phyloP scores from a whole-genome alignment of 139 green algal species.

The Picochlorum sp. region DNA sequence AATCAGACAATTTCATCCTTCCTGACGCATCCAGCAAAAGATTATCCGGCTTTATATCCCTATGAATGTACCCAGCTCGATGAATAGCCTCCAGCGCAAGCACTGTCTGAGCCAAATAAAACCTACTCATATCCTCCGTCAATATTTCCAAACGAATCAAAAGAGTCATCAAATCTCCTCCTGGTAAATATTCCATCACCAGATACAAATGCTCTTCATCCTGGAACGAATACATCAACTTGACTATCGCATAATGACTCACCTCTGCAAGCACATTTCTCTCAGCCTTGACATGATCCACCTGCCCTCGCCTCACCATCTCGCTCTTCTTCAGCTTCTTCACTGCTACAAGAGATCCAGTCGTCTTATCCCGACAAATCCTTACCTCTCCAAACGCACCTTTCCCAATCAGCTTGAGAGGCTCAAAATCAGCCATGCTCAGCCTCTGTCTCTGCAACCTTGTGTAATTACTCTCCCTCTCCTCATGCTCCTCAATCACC shows the following conservation, averaged over 20 bases:
- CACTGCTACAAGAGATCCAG: constrained; percentile 85
- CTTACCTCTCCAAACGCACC: constrained; percentile 95
- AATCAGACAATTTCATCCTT: constrained; percentile 96
- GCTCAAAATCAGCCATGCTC: constrained; percentile 85
- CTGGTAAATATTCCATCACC: constrained; percentile 98
- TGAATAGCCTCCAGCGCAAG: constrained; percentile 86
- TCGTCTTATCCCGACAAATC: constrained; percentile 71
- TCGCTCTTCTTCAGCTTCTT: constrained; percentile 96
- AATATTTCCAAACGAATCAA: constrained; percentile 97
- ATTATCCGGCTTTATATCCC: constrained; percentile 98
- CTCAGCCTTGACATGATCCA: constrained; percentile 93
- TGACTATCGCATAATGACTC: constrained; percentile 70
- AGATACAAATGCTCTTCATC: constrained; percentile 94
- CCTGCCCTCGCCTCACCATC: constrained; percentile 90
- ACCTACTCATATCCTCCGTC: constrained; percentile 49
- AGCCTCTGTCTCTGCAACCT: constrained; percentile 76
- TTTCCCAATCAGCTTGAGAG: constrained; percentile 88
- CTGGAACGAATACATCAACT: constrained; percentile 92
- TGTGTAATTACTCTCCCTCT: constrained; percentile 66
- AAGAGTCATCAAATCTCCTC: constrained; percentile 96
- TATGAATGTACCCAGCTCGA: constrained; percentile 84
- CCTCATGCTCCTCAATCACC: constrained; percentile 59
- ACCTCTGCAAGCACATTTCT: constrained; percentile 91
- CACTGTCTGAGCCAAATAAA: constrained; percentile 47
- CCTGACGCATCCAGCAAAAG: constrained; percentile 77